Percentiles rank a stretch among this genome's conserved stretches.
Conservation (phyloP, 2,329 filamentous ascomycete species). For the Penicillium sp. region DNA sequence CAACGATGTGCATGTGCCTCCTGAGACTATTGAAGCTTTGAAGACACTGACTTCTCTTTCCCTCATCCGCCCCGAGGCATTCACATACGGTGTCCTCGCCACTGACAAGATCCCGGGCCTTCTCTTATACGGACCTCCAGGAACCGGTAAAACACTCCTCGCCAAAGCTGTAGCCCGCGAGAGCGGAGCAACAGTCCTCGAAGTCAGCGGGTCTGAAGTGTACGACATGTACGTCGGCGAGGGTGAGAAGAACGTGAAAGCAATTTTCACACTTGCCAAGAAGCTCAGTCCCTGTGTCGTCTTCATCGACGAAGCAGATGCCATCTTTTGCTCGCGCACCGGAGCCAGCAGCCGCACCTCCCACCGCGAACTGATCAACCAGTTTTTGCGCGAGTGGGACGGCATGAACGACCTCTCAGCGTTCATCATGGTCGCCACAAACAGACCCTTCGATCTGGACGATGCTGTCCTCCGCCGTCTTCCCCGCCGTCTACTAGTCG, state of each 20-base stretch:
- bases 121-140: constrained; percentile 80
- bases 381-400: constrained; percentile 96
- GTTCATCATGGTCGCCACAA: constrained; percentile 98
- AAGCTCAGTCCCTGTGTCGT: constrained; percentile 90
- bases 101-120: constrained; percentile 88
- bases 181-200: constrained; percentile 68
- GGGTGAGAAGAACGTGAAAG: constrained; percentile 91
- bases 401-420: constrained; percentile 79
- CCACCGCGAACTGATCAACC: constrained; percentile 89
- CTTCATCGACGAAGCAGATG: constrained; percentile 96
- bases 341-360: constrained; percentile 61
- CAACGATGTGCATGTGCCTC: constrained; percentile 76
- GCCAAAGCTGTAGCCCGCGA: constrained; percentile 65
- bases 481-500: constrained; percentile 50
- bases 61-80: constrained; percentile 85
- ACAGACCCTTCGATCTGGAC: constrained; percentile 91
- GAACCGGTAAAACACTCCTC: constrained; percentile 62
- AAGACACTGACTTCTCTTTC: constrained; percentile 87
- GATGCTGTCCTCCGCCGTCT: constrained; percentile 53
- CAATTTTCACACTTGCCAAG: constrained; percentile 85
- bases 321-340: constrained; percentile 76
- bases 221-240: constrained; percentile 97
- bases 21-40: constrained; percentile 80
- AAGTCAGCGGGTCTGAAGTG: constrained; percentile 85
- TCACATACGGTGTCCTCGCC: constrained; percentile 88